These are phyloP conservation scores for Butyriboletus loyo DNA, from an alignment of 768 basidiomycete genomes.

Conservation along the genomic window DNA sequence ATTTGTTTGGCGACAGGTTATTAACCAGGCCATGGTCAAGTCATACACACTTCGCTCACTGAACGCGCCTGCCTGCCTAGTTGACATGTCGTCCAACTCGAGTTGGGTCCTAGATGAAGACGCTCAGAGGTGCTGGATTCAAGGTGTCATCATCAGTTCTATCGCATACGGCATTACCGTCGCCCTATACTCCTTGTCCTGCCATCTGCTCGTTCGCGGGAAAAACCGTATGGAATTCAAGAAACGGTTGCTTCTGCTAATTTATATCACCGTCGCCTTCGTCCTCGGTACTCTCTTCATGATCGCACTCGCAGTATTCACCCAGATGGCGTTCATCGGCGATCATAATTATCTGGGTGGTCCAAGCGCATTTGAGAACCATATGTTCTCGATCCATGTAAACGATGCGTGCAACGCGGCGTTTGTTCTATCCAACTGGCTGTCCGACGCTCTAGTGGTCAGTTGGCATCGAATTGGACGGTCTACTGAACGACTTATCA, in stretches of 20 bases:
- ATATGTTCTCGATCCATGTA: constrained; percentile 20
- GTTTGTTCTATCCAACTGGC: constrained; percentile 11
- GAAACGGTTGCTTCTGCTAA: neutral
- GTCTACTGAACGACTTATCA: neutral
- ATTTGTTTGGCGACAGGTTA: neutral
- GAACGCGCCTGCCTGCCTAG: no score
- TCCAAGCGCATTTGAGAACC: constrained; percentile 22
- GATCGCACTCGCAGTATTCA: constrained; percentile 17
- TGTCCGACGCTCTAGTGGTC: constrained; percentile 21
- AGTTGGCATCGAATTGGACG: neutral
- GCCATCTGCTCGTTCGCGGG: constrained; percentile 3
- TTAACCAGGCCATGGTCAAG: neutral
- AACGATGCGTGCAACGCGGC: constrained; percentile 7
- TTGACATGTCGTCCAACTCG: constrained; percentile 15
- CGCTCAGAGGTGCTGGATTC: constrained; percentile 17
- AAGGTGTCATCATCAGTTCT: constrained; percentile 8
- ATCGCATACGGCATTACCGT: constrained; percentile 8
- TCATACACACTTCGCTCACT: neutral
- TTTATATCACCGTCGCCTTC: constrained; percentile 7
- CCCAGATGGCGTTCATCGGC: constrained; percentile 31
- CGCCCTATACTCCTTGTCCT: constrained; percentile 4
- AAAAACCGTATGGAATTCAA: constrained; percentile 4
- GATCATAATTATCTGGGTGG: constrained; percentile 32
- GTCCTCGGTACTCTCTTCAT: constrained; percentile 17
- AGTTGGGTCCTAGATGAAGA: constrained; percentile 16